Conservation (phyloP, 2,329 filamentous ascomycete genomes). For the Claviceps sp. region DNA sequence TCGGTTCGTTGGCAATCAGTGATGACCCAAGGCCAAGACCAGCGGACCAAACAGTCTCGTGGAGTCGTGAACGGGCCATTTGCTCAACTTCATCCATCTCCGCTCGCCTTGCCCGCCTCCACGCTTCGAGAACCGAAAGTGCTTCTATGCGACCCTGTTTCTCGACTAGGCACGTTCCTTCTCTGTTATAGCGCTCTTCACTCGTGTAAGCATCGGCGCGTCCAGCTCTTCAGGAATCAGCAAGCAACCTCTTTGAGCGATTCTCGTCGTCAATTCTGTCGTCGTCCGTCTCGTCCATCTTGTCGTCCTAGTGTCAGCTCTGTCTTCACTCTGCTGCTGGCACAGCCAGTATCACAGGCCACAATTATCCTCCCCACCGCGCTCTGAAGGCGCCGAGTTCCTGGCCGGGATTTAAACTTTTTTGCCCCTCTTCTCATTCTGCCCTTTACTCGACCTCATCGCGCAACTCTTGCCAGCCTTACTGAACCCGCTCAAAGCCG, state of each 20-base stretch:
- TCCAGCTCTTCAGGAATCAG: background rate
- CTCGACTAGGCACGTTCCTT: background rate
- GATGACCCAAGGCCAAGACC: background rate
- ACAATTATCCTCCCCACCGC: conserved; percentile 1
- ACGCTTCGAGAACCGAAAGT: background rate
- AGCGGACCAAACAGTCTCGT: background rate
- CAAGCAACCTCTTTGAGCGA: background rate
- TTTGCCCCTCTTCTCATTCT: too few relatives aligned
- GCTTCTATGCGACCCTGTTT: background rate
- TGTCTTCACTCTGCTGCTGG: background rate
- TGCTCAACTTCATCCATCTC: conserved; percentile 2
- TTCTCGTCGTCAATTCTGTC: background rate
- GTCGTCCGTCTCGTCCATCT: too few relatives aligned
- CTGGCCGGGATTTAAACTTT: background rate
- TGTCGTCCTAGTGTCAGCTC: background rate
- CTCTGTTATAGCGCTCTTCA: background rate
- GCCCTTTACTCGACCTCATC: background rate
- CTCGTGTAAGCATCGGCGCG: background rate
- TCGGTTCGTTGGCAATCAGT: background rate
- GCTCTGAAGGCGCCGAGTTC: background rate
- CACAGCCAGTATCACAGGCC: background rate
- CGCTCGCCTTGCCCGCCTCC: background rate
- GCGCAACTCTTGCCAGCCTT: background rate
- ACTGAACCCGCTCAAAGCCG: background rate
- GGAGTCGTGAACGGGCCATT: background rate